A percentile compares a stretch with the other conserved stretches of the same genome.
These are phyloP conservation scores for Panellus pusillus DNA, from an alignment of 768 basidiomycete genomes.

Conservation along the genomic window DNA sequence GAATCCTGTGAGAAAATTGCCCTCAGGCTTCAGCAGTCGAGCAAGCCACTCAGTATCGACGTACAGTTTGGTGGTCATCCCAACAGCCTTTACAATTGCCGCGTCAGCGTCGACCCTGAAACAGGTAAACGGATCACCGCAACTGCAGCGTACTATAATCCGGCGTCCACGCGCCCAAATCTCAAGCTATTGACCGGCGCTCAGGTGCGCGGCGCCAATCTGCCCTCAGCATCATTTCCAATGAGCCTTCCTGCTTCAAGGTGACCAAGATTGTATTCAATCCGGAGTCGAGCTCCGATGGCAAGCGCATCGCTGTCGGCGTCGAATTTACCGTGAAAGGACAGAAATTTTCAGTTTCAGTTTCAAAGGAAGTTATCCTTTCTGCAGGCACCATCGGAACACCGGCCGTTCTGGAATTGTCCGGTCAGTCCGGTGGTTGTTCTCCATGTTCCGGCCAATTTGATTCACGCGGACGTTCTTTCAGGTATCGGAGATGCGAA, in stretches of 20 bases:
- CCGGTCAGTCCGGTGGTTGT: background rate
- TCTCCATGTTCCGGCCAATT: too few species aligned
- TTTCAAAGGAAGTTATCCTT: slow-evolving; percentile 2
- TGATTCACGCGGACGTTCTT: background rate
- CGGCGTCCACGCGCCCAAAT: background rate
- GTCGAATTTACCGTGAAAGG: slow-evolving; percentile 3
- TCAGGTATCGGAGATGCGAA: slow-evolving; percentile 25
- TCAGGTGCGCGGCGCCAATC: background rate
- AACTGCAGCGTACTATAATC: slow-evolving; percentile 6
- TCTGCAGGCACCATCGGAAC: slow-evolving; percentile 5
- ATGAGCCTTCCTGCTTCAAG: background rate
- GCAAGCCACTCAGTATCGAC: background rate
- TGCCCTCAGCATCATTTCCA: too few species aligned
- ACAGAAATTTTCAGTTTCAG: background rate
- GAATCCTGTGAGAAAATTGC: slow-evolving; percentile 2
- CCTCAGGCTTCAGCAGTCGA: background rate
- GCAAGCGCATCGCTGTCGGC: background rate
- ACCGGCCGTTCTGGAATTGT: slow-evolving; percentile 8
- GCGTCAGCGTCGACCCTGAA: background rate
- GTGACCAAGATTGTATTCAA: slow-evolving; percentile 13
- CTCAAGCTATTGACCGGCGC: slow-evolving; percentile 3
- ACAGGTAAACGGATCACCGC: slow-evolving; percentile 5
- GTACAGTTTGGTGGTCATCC: background rate
- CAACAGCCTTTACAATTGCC: background rate
- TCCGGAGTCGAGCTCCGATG: background rate